Conservation (phyloP, 108 stramenopile species). For the Nannochloropsis gaditana region DNA sequence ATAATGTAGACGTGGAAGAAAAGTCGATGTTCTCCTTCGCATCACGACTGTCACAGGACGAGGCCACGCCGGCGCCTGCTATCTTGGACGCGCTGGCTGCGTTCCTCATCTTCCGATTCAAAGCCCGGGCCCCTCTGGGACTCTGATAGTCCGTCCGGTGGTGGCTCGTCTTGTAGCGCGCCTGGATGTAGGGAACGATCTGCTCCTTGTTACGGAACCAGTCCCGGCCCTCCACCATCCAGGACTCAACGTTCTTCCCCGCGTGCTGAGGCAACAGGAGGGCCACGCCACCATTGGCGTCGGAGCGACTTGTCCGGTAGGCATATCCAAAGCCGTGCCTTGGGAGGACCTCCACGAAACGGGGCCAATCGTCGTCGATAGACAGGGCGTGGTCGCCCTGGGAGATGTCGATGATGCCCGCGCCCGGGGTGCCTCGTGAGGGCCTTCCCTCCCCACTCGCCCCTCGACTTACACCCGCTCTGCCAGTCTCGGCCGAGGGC, state of each 20-base stretch:
- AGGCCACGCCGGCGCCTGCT: too few relatives aligned
- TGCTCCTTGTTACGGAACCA: not conserved
- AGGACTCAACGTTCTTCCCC: not conserved
- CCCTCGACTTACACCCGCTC: not conserved
- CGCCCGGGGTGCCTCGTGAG: not conserved
- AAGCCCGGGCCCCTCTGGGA: not conserved
- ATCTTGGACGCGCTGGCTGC: too few relatives aligned
- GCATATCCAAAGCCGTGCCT: not conserved
- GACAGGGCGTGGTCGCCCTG: not conserved
- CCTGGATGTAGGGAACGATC: not conserved
- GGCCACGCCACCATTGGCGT: not conserved
- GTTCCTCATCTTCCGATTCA: not conserved
- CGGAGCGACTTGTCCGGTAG: not conserved
- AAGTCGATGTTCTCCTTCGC: too few relatives aligned
- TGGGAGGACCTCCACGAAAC: not conserved
- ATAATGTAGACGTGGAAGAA: too few relatives aligned
- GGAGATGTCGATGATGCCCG: not conserved
- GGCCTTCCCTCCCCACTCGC: not conserved
- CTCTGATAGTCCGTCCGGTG: not conserved
- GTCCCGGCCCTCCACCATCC: not conserved
- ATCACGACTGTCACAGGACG: too few relatives aligned
- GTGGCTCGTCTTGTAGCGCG: not conserved
- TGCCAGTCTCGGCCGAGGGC: not conserved
- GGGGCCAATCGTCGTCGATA: constrained; percentile 5
- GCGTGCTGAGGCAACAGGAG: not conserved